Percentiles rank a stretch among this genome's conserved stretches.
These are phyloP conservation scores for Mycosphaerella arachidis DNA, from an alignment of 2,329 filamentous ascomycete species.

Conservation along the genomic window DNA sequence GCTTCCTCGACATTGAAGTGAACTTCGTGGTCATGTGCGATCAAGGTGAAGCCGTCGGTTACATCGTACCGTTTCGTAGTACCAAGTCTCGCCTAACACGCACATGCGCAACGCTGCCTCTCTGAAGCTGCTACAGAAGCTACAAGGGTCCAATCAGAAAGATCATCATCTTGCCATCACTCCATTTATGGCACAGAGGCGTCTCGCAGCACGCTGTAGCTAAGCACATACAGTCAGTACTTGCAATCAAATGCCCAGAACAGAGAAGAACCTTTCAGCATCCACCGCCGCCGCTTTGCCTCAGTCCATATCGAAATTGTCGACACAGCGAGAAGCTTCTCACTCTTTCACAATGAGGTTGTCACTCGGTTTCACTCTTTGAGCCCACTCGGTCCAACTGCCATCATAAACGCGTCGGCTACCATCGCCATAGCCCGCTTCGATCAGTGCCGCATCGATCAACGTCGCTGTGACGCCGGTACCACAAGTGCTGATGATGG, in stretches of 20 bases:
- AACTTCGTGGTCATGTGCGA: no score
- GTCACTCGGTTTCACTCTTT: slow-evolving; percentile 32
- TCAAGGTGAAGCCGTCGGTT: not conserved
- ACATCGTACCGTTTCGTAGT: not conserved
- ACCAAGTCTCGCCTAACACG: not conserved
- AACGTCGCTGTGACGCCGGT: slow-evolving; percentile 92
- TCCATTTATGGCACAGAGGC: not conserved
- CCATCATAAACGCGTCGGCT: slow-evolving; percentile 78
- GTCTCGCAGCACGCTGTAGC: not conserved
- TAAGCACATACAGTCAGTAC: not conserved
- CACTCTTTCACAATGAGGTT: slow-evolving; percentile 32
- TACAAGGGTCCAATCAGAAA: not conserved
- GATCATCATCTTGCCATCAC: not conserved
- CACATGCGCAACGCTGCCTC: not conserved
- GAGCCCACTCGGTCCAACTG: slow-evolving; percentile 71
- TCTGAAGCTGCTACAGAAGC: not conserved
- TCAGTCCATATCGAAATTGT: not conserved
- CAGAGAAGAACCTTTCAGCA: slow-evolving; percentile 5
- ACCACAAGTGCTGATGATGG: slow-evolving; percentile 84
- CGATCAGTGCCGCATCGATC: slow-evolving; percentile 77
- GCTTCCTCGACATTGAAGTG: no score
- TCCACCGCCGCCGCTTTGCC: slow-evolving; percentile 7
- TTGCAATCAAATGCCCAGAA: not conserved
- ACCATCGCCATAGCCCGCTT: slow-evolving; percentile 68
- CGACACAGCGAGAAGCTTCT: not conserved